These are phyloP conservation scores for Tetracladium setigerum DNA, from an alignment of 495 filamentous ascomycete species.

Conservation along the genomic window DNA sequence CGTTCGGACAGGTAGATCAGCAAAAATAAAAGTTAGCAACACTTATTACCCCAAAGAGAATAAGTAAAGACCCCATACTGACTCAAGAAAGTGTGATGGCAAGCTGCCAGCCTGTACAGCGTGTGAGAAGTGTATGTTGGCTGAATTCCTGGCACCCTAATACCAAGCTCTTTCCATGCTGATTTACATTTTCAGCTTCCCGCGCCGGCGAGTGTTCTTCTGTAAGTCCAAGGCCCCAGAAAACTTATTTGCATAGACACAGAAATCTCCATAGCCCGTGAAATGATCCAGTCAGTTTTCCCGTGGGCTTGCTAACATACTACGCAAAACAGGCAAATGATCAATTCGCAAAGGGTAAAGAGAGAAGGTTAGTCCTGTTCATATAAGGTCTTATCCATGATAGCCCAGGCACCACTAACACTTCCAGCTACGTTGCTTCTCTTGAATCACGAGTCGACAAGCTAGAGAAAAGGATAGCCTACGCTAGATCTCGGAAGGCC, in stretches of 20 bases:
- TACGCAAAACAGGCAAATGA: slow-evolving; percentile 53
- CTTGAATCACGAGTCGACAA: slow-evolving; percentile 82
- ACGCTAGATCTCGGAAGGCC: slow-evolving; percentile 50
- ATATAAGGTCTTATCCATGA: neutral
- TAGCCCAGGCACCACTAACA: slow-evolving; percentile 8
- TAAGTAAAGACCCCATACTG: neutral
- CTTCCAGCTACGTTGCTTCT: slow-evolving; percentile 76
- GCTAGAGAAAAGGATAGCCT: slow-evolving; percentile 63
- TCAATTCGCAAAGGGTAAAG: slow-evolving; percentile 89
- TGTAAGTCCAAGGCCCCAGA: slow-evolving; percentile 27
- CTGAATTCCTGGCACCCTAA: too few species aligned
- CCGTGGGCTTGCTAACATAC: too few species aligned
- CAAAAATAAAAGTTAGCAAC: slow-evolving; percentile 60
- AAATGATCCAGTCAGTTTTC: too few species aligned
- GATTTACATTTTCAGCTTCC: slow-evolving; percentile 31
- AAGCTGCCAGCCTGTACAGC: slow-evolving; percentile 90
- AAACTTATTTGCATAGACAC: too few species aligned
- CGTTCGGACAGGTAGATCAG: slow-evolving; percentile 49
- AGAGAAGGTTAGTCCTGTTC: slow-evolving; percentile 48
- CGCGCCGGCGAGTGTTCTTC: slow-evolving; percentile 69
- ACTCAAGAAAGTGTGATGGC: slow-evolving; percentile 63
- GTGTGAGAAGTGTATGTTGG: slow-evolving; percentile 57
- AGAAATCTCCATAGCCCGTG: too few species aligned
- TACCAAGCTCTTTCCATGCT: too few species aligned
- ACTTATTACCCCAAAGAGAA: neutral